A percentile compares a stretch with the other conserved stretches of the same genome.
Evolutionary conservation across 2,329 filamentous ascomycete species (phyloP).

Genomic region (Huntiella savannae): DNA sequence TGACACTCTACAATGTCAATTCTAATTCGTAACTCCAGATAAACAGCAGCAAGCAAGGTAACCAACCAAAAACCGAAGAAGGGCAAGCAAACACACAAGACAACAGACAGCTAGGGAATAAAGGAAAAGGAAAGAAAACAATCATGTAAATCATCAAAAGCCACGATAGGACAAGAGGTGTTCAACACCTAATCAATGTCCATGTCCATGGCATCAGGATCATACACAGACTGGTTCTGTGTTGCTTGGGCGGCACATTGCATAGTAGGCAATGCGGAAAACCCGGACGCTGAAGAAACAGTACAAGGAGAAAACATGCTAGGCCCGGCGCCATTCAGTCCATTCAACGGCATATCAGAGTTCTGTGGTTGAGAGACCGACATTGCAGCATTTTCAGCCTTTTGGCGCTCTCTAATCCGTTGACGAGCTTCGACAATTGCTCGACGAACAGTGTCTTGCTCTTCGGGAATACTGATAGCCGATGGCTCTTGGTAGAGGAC

Average conservation of each 20-base stretch:
- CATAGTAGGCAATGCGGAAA: neutral
- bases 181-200: conserved; percentile 6
- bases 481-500: conserved; percentile 70
- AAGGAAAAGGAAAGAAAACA: neutral
- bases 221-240: conserved; percentile 7
- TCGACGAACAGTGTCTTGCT: conserved; percentile 59
- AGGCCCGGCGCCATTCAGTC: too few relatives aligned
- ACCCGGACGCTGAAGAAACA: neutral
- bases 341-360: too few relatives aligned
- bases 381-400: conserved; percentile 13
- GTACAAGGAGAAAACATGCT: neutral
- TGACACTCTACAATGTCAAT: too few relatives aligned
- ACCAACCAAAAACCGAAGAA: neutral
- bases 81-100: neutral
- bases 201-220: conserved; percentile 10
- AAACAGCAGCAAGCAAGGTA: neutral
- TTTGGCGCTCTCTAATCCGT: conserved; percentile 42
- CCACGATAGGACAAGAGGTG: neutral
- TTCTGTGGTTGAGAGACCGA: too few relatives aligned
- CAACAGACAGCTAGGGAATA: neutral
- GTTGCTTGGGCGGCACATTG: neutral
- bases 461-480: conserved; percentile 55
- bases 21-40: neutral
- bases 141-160: neutral
- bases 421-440: conserved; percentile 65